Conservation (phyloP, 148 eudicot genomes). For the Pouteria glomerata region DNA sequence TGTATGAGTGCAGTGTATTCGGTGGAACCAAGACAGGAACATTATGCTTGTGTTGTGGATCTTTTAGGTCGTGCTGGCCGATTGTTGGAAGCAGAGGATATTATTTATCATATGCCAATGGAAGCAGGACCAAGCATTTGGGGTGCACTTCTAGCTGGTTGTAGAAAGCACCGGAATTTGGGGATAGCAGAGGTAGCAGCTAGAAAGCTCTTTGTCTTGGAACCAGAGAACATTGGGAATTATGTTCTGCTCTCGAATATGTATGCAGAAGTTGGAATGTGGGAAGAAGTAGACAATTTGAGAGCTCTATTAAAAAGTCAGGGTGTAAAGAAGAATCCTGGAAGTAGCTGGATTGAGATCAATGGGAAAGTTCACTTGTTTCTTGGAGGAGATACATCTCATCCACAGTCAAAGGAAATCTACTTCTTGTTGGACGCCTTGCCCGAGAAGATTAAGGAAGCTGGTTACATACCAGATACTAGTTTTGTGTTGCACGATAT, state of each 20-base stretch:
- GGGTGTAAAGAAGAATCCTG: slow-evolving; percentile 43
- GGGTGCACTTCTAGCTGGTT: slow-evolving; percentile 47
- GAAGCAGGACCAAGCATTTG: slow-evolving; percentile 43
- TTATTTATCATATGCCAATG: slow-evolving; percentile 41
- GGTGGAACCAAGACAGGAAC: slow-evolving; percentile 36
- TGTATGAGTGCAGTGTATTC: slow-evolving; percentile 24
- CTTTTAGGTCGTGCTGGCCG: slow-evolving; percentile 44
- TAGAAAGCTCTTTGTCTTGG: slow-evolving; percentile 34
- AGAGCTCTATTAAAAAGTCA: slow-evolving; percentile 25
- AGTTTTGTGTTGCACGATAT: slow-evolving; percentile 35
- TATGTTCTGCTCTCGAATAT: slow-evolving; percentile 47
- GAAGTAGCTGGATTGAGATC: slow-evolving; percentile 47
- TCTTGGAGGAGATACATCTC: slow-evolving; percentile 41
- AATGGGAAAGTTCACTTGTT: slow-evolving; percentile 31
- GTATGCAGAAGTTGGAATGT: slow-evolving; percentile 52
- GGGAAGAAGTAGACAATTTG: slow-evolving; percentile 37
- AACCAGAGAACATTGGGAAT: slow-evolving; percentile 46
- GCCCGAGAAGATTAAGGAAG: slow-evolving; percentile 34
- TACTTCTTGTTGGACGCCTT: slow-evolving; percentile 31
- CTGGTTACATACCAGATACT: slow-evolving; percentile 38
- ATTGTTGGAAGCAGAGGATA: slow-evolving; percentile 38
- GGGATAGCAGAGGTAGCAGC: slow-evolving; percentile 47
- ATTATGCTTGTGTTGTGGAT: slow-evolving; percentile 52
- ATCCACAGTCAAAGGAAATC: slow-evolving; percentile 29
- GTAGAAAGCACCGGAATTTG: slow-evolving; percentile 33